Base-by-base conservation (phyloP, 2,329 filamentous ascomycete genomes). In the Colletotrichum horii region DNA sequence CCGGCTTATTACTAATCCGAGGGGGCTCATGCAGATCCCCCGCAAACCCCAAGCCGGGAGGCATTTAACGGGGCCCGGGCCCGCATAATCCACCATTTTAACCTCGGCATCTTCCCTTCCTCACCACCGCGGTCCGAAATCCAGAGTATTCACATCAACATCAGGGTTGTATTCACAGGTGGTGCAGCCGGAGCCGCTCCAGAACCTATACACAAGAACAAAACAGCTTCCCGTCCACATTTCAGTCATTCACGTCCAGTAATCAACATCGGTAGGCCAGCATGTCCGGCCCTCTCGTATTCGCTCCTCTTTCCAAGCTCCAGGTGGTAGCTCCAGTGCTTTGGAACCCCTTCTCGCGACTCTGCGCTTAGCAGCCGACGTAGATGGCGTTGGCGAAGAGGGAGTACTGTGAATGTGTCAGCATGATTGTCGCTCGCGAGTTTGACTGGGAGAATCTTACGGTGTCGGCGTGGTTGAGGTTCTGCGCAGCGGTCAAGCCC, bases 391-490 rank as follows among this genome's bases (percentile, higher is more conserved):
- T 69, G 55, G 66, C 66, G 55, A 67, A 67, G 2, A 67, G 65
- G 0, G 61, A 64, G 34, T 64, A 56, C 66, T 69, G 0, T 34
- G 3, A 12, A 19, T 0, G 9, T 16, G 48, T 76, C 11, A 70
- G 43, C 26, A 56, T 32, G 16, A 22, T 1, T 9, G 30, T n/a
- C 30, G 5, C 8, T 1, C 15, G 16, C 3, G 68, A 28, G 19
- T 3, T 6, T 22, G 15, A 16, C 6, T n/a, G 8, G 8, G 3
- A 2, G 0, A n/a, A 61, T 3, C 30, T n/a, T 61, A 62, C 58
- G 8, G 88, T 90, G 80, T 94, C 93, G n/a, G 93, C 93, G 77
- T 94, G 93, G 79, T 88, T 85, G 11, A 94, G 80, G 66, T 92
- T 91, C 79, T 90, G 82, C 6, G 82, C 78, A 0, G 86, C 85